Evolutionary conservation across 148 eudicot species (phyloP).

Genomic region (Beta vulgaris): DNA sequence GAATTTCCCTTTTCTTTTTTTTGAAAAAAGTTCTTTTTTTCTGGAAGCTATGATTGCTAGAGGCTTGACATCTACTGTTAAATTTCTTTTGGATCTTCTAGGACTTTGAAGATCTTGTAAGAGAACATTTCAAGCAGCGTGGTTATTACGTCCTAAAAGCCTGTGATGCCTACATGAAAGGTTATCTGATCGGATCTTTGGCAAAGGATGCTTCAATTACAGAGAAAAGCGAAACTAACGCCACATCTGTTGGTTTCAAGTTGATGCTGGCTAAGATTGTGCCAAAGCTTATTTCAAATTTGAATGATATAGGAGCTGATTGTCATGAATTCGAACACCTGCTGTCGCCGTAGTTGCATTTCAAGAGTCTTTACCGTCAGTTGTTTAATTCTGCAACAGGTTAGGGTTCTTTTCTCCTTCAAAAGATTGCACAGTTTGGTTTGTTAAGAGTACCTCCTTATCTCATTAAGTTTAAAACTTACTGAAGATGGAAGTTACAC

Average conservation of each 20-base stretch:
- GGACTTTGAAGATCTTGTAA: constrained; percentile 82
- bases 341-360: constrained; percentile 34
- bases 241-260: constrained; percentile 96
- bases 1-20: neutral
- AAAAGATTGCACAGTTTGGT: neutral
- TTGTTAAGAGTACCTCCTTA: too few relatives aligned
- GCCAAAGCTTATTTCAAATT: constrained; percentile 62
- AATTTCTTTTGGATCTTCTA: constrained; percentile 29
- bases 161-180: constrained; percentile 94
- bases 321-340: constrained; percentile 73
- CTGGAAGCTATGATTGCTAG: neutral
- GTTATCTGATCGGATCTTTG: constrained; percentile 77
- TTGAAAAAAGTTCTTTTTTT: neutral
- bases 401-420: constrained; percentile 6
- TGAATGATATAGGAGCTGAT: constrained; percentile 66
- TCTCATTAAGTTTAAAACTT: too few relatives aligned
- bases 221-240: constrained; percentile 49
- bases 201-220: constrained; percentile 73
- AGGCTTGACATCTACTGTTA: constrained; percentile 3
- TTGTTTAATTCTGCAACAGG: constrained; percentile 19
- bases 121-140: constrained; percentile 69
- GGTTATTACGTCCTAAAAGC: constrained; percentile 88
- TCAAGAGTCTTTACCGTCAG: neutral
- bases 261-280: constrained; percentile 84
- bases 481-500: too few relatives aligned